These are phyloP conservation scores for Platanus orientalis DNA, from an alignment of 164 flowering plant genomes.

Conservation along the genomic window DNA sequence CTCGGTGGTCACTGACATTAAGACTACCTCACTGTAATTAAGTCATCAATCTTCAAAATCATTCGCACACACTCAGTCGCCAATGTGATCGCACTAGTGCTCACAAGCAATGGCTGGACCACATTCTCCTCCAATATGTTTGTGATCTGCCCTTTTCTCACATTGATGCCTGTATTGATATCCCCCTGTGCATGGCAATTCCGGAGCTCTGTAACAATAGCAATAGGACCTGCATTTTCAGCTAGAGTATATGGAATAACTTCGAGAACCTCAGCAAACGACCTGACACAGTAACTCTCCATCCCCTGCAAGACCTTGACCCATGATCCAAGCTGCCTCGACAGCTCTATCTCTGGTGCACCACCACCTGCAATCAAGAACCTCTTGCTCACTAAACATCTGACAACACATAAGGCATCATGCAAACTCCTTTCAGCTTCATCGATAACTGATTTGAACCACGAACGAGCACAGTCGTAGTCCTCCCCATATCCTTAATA, in stretches of 20 bases:
- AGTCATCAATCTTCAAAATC: slow-evolving; percentile 99
- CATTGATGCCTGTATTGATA: slow-evolving; percentile 93
- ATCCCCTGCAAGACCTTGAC: slow-evolving; percentile 88
- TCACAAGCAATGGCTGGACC: slow-evolving; percentile 96
- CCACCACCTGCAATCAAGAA: slow-evolving; percentile 98
- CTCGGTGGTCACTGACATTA: not conserved
- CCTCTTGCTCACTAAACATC: slow-evolving; percentile 84
- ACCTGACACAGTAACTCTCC: slow-evolving; percentile 83
- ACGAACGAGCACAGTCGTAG: slow-evolving; percentile 76
- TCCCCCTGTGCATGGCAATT: slow-evolving; percentile 96
- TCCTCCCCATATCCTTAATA: slow-evolving; percentile 90
- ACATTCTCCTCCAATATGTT: slow-evolving; percentile 97
- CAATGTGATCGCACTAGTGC: slow-evolving; percentile 83
- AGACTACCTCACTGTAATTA: slow-evolving; percentile 81
- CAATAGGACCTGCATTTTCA: slow-evolving; percentile 94
- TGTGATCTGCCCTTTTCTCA: slow-evolving; percentile 95
- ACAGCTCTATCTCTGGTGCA: slow-evolving; percentile 94
- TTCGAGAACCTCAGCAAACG: slow-evolving; percentile 95
- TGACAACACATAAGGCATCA: slow-evolving; percentile 87
- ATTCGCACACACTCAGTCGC: slow-evolving; percentile 96
- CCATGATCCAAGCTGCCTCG: slow-evolving; percentile 96
- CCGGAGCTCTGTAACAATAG: slow-evolving; percentile 89
- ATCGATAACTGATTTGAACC: slow-evolving; percentile 82
- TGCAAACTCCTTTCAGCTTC: slow-evolving; percentile 98
- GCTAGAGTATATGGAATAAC: slow-evolving; percentile 91